Evolutionary conservation across 31 red algal species (phyloP).

Genomic region (Odonthalia washingtoniensis): DNA sequence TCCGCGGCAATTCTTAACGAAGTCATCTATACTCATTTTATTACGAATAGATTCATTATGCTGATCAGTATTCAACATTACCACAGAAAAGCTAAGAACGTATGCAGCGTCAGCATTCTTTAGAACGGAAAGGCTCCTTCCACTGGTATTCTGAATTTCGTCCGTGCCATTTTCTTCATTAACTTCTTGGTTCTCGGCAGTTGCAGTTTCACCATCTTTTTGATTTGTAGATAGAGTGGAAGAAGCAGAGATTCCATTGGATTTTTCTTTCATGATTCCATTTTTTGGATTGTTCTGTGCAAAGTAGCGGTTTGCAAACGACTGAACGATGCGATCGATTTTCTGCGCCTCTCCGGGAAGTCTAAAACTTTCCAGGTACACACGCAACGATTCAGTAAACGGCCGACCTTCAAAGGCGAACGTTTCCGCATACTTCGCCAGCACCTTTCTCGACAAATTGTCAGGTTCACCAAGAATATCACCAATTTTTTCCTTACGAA

Average conservation of each 20-base stretch:
- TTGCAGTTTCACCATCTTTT: too few species aligned
- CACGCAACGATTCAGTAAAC: constrained; percentile 83
- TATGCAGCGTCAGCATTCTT: constrained; percentile 89
- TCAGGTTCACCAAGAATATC: constrained; percentile 92
- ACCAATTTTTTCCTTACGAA: constrained; percentile 90
- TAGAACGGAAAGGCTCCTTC: constrained; percentile 51
- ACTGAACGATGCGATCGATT: constrained; percentile 97
- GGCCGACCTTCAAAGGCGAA: constrained; percentile 78
- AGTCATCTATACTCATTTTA: constrained; percentile 94
- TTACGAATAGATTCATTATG: constrained; percentile 92
- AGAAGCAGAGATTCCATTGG: background rate
- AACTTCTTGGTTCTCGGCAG: too few species aligned
- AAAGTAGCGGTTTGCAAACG: constrained; percentile 53
- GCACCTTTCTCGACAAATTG: constrained; percentile 66
- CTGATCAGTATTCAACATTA: constrained; percentile 99
- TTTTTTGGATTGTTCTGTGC: constrained; percentile 17
- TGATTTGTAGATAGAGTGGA: too few species aligned
- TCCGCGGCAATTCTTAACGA: constrained; percentile 91
- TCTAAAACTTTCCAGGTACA: constrained; percentile 97
- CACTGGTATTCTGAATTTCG: background rate
- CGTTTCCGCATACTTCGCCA: constrained; percentile 73
- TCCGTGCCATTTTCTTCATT: background rate
- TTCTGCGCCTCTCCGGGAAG: constrained; percentile 99
- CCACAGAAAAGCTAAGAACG: constrained; percentile 90
- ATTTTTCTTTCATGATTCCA: background rate